Base-by-base conservation (phyloP, 164 flowering plant genomes). In the Amborella trichopoda region DNA sequence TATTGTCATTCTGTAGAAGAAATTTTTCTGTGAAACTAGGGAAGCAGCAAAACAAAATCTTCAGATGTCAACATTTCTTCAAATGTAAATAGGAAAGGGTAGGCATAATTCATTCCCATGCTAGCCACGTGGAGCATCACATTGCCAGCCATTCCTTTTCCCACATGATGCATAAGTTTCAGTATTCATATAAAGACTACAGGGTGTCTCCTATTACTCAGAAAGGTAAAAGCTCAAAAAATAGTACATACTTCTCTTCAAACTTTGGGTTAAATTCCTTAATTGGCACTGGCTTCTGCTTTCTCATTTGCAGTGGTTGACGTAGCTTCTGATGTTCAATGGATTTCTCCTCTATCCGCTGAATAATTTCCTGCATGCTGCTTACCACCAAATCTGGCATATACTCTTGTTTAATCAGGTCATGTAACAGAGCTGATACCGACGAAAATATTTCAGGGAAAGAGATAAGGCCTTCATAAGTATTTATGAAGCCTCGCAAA, bases 371-470 rank as follows among this genome's bases (percentile, higher is more conserved):
- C 32, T 46, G 62, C 19, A 79, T 58, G 52, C 67, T 74, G 23
- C 47, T 67, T 54, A 39, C 63, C 30, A 93, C 55, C 21, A 55
- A 44, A 50, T 54, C 58, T 18, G 87, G 83, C 55, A 81, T 41
- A 37, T 65, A 62, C 34, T 61, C 64, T 50, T 76, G 76, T 17
- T 66, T 58, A 26, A 66, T 68, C 40, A 83, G 27, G 54, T 81
- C 73, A 40, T 40, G 46, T 32, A 85, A 56, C 58, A 77, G 47
- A 23, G 61, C 49, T 24, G 81, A 70, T 25, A 83, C 61, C 10
- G 91, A 93, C 63, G 55, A 45, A 59, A 88, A 93, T 46, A 76
- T 64, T 66, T 88, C 95, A n/a, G 97, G 83, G 41, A 83, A 93
- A 46, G 95, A 83, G 46, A 62, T 81, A 27, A 81, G 55, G 49